Evolutionary conservation across 352 stramenopile species (phyloP).

Genomic region (Nothophytophthora sp.): DNA sequence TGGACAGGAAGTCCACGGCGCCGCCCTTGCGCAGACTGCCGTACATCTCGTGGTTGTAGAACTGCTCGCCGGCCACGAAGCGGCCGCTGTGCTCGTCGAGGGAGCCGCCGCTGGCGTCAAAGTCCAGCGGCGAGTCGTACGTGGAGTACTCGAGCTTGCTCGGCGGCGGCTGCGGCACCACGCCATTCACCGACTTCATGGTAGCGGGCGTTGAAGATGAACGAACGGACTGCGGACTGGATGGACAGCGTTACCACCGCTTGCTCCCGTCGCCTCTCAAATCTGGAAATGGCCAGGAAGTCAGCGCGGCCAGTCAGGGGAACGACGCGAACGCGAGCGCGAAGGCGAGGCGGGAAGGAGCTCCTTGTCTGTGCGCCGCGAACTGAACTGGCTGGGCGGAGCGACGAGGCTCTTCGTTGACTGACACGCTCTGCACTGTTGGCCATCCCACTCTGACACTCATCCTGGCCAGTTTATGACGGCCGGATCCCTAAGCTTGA

Average conservation of each 20-base stretch:
- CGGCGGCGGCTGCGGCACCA: constrained; percentile 29
- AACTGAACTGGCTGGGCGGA: constrained; percentile 14
- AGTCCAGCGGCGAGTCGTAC: constrained; percentile 41
- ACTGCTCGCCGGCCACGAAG: constrained; percentile 70
- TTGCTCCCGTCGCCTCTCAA: constrained; percentile 11
- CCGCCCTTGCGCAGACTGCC: constrained; percentile 67
- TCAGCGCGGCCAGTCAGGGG: not conserved
- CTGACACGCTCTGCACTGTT: constrained; percentile 16
- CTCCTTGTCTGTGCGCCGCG: constrained; percentile 16
- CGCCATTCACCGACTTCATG: constrained; percentile 31
- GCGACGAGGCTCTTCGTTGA: constrained; percentile 7
- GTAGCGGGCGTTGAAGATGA: constrained; percentile 20
- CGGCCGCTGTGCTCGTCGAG: constrained; percentile 38
- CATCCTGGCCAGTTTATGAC: constrained; percentile 16
- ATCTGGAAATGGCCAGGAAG: constrained; percentile 23
- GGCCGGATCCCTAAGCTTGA: constrained; percentile 20
- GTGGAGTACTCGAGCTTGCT: constrained; percentile 35
- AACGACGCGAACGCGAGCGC: not conserved
- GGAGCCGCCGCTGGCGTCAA: constrained; percentile 25
- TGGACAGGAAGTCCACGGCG: constrained; percentile 52
- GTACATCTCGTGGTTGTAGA: constrained; percentile 77
- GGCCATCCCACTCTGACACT: too few species aligned
- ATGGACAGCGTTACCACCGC: constrained; percentile 2
- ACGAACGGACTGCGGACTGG: constrained; percentile 13
- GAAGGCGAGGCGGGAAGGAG: constrained; percentile 7